These are phyloP conservation scores for Colletotrichum limetticola DNA, from an alignment of 2,329 filamentous ascomycete genomes.

Conservation along the genomic window DNA sequence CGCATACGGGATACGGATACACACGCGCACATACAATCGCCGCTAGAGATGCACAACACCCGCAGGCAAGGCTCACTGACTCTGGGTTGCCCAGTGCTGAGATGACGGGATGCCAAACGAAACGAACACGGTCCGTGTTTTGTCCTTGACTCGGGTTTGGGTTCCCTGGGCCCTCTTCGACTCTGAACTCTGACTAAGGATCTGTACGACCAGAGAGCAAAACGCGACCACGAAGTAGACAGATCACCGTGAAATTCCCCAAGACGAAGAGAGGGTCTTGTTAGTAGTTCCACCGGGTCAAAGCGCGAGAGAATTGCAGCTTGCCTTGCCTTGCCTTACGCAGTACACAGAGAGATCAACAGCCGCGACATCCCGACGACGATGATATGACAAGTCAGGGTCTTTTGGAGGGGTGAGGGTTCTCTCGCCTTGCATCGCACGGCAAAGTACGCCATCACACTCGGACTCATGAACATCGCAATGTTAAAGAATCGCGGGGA, in stretches of 20 bases:
- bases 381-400: neutral
- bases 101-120: neutral
- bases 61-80: neutral
- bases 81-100: neutral
- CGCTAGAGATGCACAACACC: constrained; percentile 1
- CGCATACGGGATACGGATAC: neutral
- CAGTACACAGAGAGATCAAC: neutral
- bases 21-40: constrained; percentile 5
- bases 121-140: neutral
- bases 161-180: neutral
- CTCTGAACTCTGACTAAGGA: neutral
- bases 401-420: neutral
- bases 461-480: constrained; percentile 2
- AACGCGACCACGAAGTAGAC: neutral
- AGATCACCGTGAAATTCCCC: neutral
- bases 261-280: neutral
- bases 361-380: neutral
- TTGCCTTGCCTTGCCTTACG: neutral
- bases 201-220: neutral
- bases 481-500: neutral
- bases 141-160: neutral
- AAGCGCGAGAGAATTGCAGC: neutral
- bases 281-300: neutral
- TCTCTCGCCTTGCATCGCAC: neutral
- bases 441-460: neutral